Conservation (phyloP, 352 stramenopile species). For the Plasmopara muralis region DNA sequence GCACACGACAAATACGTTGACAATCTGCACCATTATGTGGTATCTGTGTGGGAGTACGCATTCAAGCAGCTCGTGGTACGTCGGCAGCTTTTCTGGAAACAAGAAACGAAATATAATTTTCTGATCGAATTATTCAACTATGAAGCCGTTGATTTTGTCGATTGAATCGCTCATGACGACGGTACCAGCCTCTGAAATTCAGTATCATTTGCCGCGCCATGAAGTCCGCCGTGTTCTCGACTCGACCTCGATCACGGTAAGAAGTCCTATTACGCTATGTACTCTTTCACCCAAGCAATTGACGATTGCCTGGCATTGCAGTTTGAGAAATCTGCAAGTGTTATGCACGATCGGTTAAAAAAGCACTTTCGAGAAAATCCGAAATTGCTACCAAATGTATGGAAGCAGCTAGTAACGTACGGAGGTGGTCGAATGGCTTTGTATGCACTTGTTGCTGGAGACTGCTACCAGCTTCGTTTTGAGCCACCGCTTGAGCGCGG, state of each 20-base stretch:
- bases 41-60: no score
- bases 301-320: slow-evolving; percentile 9
- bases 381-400: slow-evolving; percentile 36
- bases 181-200: slow-evolving; percentile 52
- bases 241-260: slow-evolving; percentile 31
- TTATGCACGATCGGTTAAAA: slow-evolving; percentile 68
- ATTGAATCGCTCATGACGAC: slow-evolving; percentile 29
- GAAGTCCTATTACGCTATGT: no score
- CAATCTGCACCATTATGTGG: no score
- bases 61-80: no score
- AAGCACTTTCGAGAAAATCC: slow-evolving; percentile 50
- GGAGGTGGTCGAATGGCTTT: slow-evolving; percentile 17
- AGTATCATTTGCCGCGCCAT: slow-evolving; percentile 58
- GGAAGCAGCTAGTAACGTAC: slow-evolving; percentile 29
- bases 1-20: no score
- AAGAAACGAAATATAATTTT: no score
- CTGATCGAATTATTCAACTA: no score
- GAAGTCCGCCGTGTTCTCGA: slow-evolving; percentile 51
- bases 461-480: slow-evolving; percentile 58
- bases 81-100: no score
- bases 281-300: not conserved
- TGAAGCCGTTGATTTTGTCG: no score
- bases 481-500: slow-evolving; percentile 27
- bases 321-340: slow-evolving; percentile 64
- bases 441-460: slow-evolving; percentile 45